These are phyloP conservation scores for Fomitopsis schrenkii DNA, from an alignment of 1,284 basidiomycete genomes.

Conservation along the genomic window DNA sequence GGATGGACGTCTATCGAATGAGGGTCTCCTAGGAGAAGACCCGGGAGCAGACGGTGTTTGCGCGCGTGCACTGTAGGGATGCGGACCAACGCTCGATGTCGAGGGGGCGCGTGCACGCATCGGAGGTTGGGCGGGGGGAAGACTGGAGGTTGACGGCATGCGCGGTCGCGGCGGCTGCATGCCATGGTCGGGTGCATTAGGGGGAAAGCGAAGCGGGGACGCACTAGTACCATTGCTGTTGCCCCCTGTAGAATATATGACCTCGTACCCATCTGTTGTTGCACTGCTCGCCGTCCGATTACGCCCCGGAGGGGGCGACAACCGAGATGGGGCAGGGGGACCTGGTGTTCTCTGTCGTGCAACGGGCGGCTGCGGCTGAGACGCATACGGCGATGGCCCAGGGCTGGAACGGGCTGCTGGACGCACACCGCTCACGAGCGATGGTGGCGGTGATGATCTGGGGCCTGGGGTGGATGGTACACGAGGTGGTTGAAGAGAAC, in stretches of 20 bases:
- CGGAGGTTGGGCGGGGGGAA: slow-evolving; percentile 8
- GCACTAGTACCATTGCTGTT: slow-evolving; percentile 1
- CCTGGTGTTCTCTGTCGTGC: not conserved
- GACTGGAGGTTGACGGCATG: slow-evolving; percentile 4
- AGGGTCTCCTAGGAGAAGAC: slow-evolving; percentile 9
- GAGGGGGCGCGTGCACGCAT: slow-evolving; percentile 17
- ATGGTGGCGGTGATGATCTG: slow-evolving; percentile 13
- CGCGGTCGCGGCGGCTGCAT: slow-evolving; percentile 2
- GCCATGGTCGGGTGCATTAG: not conserved
- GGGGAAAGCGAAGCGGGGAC: not conserved
- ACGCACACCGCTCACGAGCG: slow-evolving; percentile 10
- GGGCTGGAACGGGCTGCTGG: slow-evolving; percentile 22
- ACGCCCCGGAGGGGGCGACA: slow-evolving; percentile 10
- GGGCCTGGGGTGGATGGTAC: slow-evolving; percentile 18
- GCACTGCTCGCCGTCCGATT: slow-evolving; percentile 16
- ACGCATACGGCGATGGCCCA: slow-evolving; percentile 10
- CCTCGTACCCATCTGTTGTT: slow-evolving; percentile 13
- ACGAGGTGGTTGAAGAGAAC: slow-evolving; percentile 15
- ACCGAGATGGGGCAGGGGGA: slow-evolving; percentile 2
- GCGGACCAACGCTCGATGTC: slow-evolving; percentile 5
- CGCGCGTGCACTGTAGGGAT: slow-evolving; percentile 8
- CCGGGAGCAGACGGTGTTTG: slow-evolving; percentile 16
- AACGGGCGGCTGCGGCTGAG: slow-evolving; percentile 1
- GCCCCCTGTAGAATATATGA: slow-evolving; percentile 21
- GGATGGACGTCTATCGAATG: slow-evolving; percentile 13